Evolutionary conservation across 169 alveolate species (phyloP).

Genomic region (Babesia bovis): DNA sequence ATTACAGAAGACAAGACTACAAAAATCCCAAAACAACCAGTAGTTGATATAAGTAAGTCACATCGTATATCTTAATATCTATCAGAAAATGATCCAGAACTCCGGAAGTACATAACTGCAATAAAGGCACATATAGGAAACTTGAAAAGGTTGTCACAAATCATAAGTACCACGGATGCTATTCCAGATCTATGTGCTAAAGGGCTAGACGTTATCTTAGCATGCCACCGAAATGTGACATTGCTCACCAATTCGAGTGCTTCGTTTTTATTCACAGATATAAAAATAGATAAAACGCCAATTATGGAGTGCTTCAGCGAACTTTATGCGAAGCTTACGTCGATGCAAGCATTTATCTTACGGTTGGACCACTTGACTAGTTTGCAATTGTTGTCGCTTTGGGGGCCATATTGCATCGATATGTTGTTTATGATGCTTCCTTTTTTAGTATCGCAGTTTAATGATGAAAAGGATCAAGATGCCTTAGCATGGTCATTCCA

Average conservation of each 20-base stretch:
- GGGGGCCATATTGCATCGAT: constrained; percentile 18
- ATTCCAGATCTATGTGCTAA: background rate
- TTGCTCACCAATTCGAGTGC: background rate
- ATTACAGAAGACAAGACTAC: background rate
- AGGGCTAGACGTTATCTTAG: background rate
- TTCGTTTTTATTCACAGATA: background rate
- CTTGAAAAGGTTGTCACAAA: background rate
- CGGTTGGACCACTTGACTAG: background rate
- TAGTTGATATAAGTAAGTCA: background rate
- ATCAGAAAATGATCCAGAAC: background rate
- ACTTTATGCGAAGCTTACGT: background rate
- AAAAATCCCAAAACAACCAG: background rate
- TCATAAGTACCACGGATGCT: background rate
- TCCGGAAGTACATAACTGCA: background rate
- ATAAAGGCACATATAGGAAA: background rate
- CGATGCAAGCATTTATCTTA: background rate
- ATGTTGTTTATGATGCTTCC: constrained; percentile 7
- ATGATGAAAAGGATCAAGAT: constrained; percentile 3
- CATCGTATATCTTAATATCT: background rate
- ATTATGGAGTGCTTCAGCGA: constrained; percentile 9
- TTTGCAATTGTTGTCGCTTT: background rate
- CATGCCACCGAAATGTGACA: constrained; percentile 3
- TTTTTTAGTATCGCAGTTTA: background rate
- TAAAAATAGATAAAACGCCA: background rate
- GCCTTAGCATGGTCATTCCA: constrained; percentile 1